A percentile compares a stretch with the other conserved stretches of the same genome.
Conservation (phyloP, 2,329 filamentous ascomycete genomes). For the Fonsecaea erecta region DNA sequence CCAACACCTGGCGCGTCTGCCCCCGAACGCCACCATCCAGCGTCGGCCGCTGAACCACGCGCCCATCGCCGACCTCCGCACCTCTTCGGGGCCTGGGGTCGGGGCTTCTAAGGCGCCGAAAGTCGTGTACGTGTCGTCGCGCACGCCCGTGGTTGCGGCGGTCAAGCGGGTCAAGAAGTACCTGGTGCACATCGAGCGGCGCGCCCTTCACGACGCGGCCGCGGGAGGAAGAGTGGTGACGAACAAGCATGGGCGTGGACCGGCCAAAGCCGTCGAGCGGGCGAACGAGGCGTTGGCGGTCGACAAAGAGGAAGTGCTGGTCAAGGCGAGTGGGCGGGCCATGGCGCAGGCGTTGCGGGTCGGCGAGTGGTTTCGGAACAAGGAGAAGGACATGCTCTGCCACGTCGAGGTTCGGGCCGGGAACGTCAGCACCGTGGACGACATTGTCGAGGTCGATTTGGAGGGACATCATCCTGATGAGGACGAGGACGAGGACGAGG, state of each 20-base stretch:
- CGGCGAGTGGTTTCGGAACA: slow-evolving; percentile 57
- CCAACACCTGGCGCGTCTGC: slow-evolving; percentile 27
- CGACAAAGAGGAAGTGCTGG: slow-evolving; percentile 55
- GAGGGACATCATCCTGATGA: slow-evolving; percentile 29
- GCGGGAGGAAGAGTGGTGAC: slow-evolving; percentile 37
- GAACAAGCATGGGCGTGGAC: slow-evolving; percentile 17
- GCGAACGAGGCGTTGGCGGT: slow-evolving; percentile 43
- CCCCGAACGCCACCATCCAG: slow-evolving; percentile 51
- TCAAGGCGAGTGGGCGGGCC: slow-evolving; percentile 65
- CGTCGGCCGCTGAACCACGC: slow-evolving; percentile 65
- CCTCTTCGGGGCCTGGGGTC: no score
- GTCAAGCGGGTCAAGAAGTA: slow-evolving; percentile 65
- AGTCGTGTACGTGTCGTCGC: slow-evolving; percentile 60
- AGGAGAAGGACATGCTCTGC: slow-evolving; percentile 56
- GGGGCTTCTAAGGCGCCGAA: slow-evolving; percentile 55
- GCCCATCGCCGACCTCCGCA: slow-evolving; percentile 58
- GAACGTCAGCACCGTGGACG: slow-evolving; percentile 63
- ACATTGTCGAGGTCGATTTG: slow-evolving; percentile 55
- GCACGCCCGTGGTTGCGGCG: slow-evolving; percentile 62
- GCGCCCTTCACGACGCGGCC: slow-evolving; percentile 45
- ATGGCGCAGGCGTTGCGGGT: slow-evolving; percentile 62
- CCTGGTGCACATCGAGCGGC: slow-evolving; percentile 58
- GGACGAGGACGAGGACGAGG: slow-evolving; percentile 36
- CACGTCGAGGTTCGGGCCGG: slow-evolving; percentile 60
- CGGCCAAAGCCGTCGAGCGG: slow-evolving; percentile 38